Conservation (phyloP, 2,329 filamentous ascomycete genomes). For the Pleurostoma richardsiae region DNA sequence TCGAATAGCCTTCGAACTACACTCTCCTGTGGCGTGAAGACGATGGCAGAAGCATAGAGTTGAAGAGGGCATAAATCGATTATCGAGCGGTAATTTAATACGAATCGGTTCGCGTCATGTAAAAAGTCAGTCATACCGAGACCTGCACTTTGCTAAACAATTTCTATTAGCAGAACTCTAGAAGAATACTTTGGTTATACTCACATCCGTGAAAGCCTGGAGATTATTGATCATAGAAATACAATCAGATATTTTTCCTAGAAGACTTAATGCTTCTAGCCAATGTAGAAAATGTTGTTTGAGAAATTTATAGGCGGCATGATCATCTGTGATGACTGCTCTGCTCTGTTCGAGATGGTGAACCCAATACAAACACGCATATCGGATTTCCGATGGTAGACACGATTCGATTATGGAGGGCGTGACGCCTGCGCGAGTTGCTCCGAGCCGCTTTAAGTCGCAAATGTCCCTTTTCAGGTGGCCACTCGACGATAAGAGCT, state of each 20-base stretch:
- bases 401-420: slow-evolving; percentile 11
- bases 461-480: slow-evolving; percentile 30
- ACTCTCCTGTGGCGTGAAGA: slow-evolving; percentile 16
- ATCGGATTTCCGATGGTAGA: slow-evolving; percentile 24
- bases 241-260: slow-evolving; percentile 15
- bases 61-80: slow-evolving; percentile 15
- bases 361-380: slow-evolving; percentile 31
- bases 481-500: slow-evolving; percentile 18
- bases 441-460: slow-evolving; percentile 18
- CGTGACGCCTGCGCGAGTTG: slow-evolving; percentile 13
- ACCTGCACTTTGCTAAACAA: background rate
- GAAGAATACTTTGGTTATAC: background rate
- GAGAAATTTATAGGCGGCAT: slow-evolving; percentile 26
- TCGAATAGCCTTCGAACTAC: slow-evolving; percentile 8
- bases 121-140: background rate
- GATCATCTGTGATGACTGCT: slow-evolving; percentile 16
- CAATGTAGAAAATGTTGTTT: slow-evolving; percentile 32
- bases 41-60: slow-evolving; percentile 16
- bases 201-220: background rate
- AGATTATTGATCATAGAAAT: background rate
- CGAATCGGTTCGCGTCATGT: slow-evolving; percentile 15
- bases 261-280: slow-evolving; percentile 30
- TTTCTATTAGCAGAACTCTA: slow-evolving; percentile 5
- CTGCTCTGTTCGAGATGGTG: slow-evolving; percentile 22
- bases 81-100: slow-evolving; percentile 25